Evolutionary conservation across 2,329 filamentous ascomycete species (phyloP), one percentile per base, ranked within the genome.

Genomic region (Colletotrichum kahawae): DNA sequence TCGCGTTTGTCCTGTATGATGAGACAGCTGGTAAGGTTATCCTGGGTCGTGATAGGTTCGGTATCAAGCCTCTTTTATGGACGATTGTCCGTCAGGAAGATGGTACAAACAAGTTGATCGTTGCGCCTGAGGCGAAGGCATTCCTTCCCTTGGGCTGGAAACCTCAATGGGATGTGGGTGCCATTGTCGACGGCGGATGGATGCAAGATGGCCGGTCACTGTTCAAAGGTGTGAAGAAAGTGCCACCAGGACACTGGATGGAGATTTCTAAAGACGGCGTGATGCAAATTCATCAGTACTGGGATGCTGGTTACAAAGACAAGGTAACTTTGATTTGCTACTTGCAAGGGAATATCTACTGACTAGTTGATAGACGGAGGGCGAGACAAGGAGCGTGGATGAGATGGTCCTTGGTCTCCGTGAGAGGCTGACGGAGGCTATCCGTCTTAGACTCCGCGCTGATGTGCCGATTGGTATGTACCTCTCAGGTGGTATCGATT

Each of bases 381-480:
- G 79, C 1, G 88, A 90, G 31, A 80, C 80, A 0, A 83, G 88
- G 2, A 85, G 83, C 1, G 83, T 87, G 38, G 83, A 90, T 24
- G 89, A 91, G 60, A 88, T 91, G 81, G 83, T 91, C 3, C 73
- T 82, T 12, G 87, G 85, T 2, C 88, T 92, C 1, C 84, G 89
- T 4, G 81, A 89, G 36, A 83, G 83, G 3, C 77, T 92, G 8
- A 79, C 90, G 0, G 88, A 92, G 36, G 84, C 90, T 0, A 82
- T 92, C 7, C 84, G 85, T 7, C 77, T 90, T 10, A 86, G 90
- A 14, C 81, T 92, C 7, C 84, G 87, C 21, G 90, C 90, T 1
- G 90, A 92, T 78, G 90, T 92, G 0, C 89, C 89, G 0, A 83
- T 92, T 4, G 90, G 89, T 2, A 82, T 92, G 60, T 91, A 90